These are phyloP conservation scores for Rhodotorula toruloides DNA, from an alignment of 768 basidiomycete genomes.

Conservation along the genomic window DNA sequence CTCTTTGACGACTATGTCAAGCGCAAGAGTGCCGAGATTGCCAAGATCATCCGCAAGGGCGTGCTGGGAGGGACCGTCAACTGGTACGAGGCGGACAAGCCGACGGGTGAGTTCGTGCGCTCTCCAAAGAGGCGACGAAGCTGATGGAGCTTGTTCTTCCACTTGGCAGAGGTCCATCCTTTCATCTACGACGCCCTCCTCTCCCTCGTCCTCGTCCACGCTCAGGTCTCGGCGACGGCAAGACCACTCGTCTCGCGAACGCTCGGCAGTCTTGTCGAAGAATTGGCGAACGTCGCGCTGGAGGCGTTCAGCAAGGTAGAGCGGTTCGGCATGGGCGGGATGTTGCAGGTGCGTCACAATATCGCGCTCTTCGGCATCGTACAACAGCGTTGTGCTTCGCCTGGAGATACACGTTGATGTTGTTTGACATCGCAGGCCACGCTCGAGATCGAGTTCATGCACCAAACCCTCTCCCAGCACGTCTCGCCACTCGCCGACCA, in stretches of 20 bases:
- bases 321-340: conserved; percentile 94
- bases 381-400: not conserved
- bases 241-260: conserved; percentile 76
- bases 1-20: conserved; percentile 84
- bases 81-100: conserved; percentile 91
- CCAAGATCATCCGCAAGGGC: conserved; percentile 65
- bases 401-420: not conserved
- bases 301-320: conserved; percentile 80
- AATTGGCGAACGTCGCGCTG: conserved; percentile 75
- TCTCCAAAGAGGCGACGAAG: no score
- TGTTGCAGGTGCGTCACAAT: conserved; percentile 70
- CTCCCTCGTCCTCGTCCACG: conserved; percentile 82
- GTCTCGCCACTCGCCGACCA: conserved; percentile 73
- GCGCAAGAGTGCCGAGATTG: conserved; percentile 68
- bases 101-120: conserved; percentile 63
- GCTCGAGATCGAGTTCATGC: conserved; percentile 97
- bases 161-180: conserved; percentile 71
- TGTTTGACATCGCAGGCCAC: conserved; percentile 64
- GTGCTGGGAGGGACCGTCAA: conserved; percentile 76
- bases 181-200: conserved; percentile 89
- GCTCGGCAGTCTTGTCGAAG: conserved; percentile 71
- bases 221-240: conserved; percentile 76
- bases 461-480: conserved; percentile 86
- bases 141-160: not conserved
- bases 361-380: no score